phyloP scores from a whole-genome alignment of 2,329 filamentous ascomycete genomes.

The Claviceps sp. region DNA sequence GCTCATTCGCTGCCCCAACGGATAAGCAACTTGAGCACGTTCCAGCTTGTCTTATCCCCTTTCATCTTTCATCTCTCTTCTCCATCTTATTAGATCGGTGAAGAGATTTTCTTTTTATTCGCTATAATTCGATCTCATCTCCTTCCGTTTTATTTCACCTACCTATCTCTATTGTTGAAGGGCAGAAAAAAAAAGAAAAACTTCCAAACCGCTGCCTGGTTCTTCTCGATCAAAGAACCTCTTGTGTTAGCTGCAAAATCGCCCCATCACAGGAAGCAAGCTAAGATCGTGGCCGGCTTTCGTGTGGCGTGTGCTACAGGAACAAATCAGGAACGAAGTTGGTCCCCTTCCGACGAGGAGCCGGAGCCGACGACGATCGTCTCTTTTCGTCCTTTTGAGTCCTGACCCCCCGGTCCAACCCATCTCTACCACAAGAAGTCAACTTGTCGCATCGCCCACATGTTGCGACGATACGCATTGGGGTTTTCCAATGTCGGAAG shows the following conservation, averaged over 20 bases:
- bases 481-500: conserved; percentile 39
- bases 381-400: too few relatives aligned
- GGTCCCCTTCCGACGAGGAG: background rate
- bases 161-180: background rate
- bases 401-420: background rate
- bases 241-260: too few relatives aligned
- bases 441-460: conserved; percentile 12
- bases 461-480: conserved; percentile 37
- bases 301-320: background rate
- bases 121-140: background rate
- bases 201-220: background rate
- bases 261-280: background rate
- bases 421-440: background rate
- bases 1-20: background rate
- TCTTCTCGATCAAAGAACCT: background rate
- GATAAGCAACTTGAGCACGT: background rate
- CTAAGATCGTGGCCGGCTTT: background rate
- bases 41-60: background rate
- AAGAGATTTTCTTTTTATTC: conserved; percentile 1
- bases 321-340: background rate
- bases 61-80: background rate
- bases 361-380: conserved; percentile 6
- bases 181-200: too few relatives aligned
- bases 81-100: background rate
- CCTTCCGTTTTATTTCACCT: background rate